These are phyloP conservation scores for Bryoerythrophyllum caledonicum DNA, from an alignment of 225 moss, liverwort and hornwort genomes.

Conservation along the genomic window DNA sequence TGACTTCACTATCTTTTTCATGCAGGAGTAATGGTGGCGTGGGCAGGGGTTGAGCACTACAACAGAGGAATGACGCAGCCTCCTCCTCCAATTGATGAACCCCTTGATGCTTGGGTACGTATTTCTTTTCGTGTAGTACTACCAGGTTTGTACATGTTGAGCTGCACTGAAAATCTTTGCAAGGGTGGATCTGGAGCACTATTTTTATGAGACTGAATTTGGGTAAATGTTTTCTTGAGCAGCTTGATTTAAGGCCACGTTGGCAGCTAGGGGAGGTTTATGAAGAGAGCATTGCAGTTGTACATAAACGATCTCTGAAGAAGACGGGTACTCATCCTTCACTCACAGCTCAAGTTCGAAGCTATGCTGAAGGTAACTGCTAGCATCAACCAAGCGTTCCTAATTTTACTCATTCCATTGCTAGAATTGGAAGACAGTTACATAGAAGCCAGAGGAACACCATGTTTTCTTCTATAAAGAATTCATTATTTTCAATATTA, in stretches of 20 bases:
- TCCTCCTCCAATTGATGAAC: slow-evolving; percentile 77
- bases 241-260: slow-evolving; percentile 93
- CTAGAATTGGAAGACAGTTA: background rate
- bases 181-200: slow-evolving; percentile 8
- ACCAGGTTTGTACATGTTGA: background rate
- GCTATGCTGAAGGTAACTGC: slow-evolving; percentile 41
- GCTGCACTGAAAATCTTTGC: background rate
- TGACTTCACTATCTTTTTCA: slow-evolving; percentile 6
- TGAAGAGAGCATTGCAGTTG: slow-evolving; percentile 55
- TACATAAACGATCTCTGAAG: slow-evolving; percentile 69
- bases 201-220: background rate
- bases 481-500: too few relatives aligned
- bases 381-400: slow-evolving; percentile 17
- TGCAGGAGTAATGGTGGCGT: slow-evolving; percentile 96
- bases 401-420: background rate
- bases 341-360: slow-evolving; percentile 80
- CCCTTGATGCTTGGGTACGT: slow-evolving; percentile 75
- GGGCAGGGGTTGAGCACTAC: slow-evolving; percentile 92
- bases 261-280: slow-evolving; percentile 96
- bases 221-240: slow-evolving; percentile 15
- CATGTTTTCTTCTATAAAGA: too few relatives aligned
- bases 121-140: background rate
- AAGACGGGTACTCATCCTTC: slow-evolving; percentile 75
- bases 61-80: slow-evolving; percentile 73
- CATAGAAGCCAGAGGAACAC: background rate